These are phyloP conservation scores for Sporothrix luriei DNA, from an alignment of 2,329 filamentous ascomycete genomes.

Conservation along the genomic window DNA sequence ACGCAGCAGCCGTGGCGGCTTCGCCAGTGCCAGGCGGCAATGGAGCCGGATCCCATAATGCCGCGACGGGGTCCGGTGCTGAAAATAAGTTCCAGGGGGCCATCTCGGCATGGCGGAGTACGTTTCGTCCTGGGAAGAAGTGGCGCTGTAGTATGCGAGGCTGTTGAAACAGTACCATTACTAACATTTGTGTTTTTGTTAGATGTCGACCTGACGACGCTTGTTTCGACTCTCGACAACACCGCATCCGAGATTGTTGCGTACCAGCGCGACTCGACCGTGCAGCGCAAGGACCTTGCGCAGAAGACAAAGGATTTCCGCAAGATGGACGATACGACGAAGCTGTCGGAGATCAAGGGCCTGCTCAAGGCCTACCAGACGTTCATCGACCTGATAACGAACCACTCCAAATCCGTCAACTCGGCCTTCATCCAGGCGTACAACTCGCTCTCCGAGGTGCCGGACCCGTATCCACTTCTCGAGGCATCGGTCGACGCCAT, in stretches of 20 bases:
- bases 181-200: slow-evolving; percentile 34
- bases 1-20: slow-evolving; percentile 31
- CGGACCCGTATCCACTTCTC: slow-evolving; percentile 92
- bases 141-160: slow-evolving; percentile 3
- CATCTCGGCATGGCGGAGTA: slow-evolving; percentile 95
- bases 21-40: slow-evolving; percentile 28
- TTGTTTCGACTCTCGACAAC: slow-evolving; percentile 83
- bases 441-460: slow-evolving; percentile 89
- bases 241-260: slow-evolving; percentile 94
- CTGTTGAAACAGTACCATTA: neutral
- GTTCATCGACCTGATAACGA: slow-evolving; percentile 95
- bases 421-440: slow-evolving; percentile 92
- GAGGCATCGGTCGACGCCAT: slow-evolving; percentile 96
- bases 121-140: slow-evolving; percentile 36
- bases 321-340: slow-evolving; percentile 85
- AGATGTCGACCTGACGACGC: slow-evolving; percentile 84
- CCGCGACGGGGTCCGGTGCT: slow-evolving; percentile 48
- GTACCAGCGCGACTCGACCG: slow-evolving; percentile 91
- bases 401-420: slow-evolving; percentile 92
- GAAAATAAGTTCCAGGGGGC: slow-evolving; percentile 96
- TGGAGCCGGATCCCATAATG: slow-evolving; percentile 14
- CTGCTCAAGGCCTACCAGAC: slow-evolving; percentile 94
- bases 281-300: slow-evolving; percentile 95
- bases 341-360: slow-evolving; percentile 84
- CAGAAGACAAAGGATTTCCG: slow-evolving; percentile 98